phyloP scores from a whole-genome alignment of 164 flowering plant species.

The Vitis amurensis region DNA sequence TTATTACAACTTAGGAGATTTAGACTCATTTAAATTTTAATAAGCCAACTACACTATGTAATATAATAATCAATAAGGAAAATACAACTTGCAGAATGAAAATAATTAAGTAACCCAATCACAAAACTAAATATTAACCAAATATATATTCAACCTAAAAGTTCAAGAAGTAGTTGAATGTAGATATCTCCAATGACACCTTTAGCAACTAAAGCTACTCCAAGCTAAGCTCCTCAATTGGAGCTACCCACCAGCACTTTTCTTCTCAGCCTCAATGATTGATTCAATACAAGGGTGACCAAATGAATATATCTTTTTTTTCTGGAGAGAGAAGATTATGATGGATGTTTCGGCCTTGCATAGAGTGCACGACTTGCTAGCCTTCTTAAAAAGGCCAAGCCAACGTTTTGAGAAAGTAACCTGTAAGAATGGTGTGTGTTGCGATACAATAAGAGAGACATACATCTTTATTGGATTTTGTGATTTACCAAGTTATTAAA shows the following conservation, averaged over 20 bases:
- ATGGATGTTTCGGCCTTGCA: constrained; percentile 61
- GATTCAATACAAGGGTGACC: constrained; percentile 64
- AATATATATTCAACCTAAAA: too few relatives aligned
- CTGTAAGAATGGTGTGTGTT: constrained; percentile 22
- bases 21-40: too few relatives aligned
- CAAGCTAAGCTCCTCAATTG: constrained; percentile 37
- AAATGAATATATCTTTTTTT: constrained; percentile 60
- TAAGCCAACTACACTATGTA: too few relatives aligned
- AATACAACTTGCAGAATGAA: too few relatives aligned
- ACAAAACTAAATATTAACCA: too few relatives aligned
- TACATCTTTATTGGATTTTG: too few relatives aligned
- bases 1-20: too few relatives aligned
- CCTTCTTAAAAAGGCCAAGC: constrained; percentile 74
- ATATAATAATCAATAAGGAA: too few relatives aligned
- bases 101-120: too few relatives aligned
- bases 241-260: constrained; percentile 60
- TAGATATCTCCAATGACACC: constrained; percentile 34
- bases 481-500: too few relatives aligned
- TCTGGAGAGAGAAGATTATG: constrained; percentile 68
- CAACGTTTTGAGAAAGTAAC: constrained; percentile 81
- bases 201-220: constrained; percentile 39
- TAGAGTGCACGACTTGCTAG: constrained; percentile 71
- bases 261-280: constrained; percentile 44
- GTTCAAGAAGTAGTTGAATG: too few relatives aligned
- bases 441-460: too few relatives aligned